phyloP scores from a whole-genome alignment of 768 basidiomycete genomes.

The Lentinus tigrinus region DNA sequence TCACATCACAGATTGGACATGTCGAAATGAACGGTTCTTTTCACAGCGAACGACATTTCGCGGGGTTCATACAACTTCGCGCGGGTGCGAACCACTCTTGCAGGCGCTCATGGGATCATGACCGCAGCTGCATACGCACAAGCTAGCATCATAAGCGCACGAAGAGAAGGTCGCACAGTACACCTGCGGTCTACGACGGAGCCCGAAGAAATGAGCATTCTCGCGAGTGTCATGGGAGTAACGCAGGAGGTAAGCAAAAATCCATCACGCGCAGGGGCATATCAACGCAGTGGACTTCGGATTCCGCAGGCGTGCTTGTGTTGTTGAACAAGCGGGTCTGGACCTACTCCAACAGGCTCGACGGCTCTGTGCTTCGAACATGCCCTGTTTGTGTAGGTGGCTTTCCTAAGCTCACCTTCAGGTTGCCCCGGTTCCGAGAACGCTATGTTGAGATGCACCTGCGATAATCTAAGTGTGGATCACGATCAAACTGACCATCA shows the following conservation, averaged over 20 bases:
- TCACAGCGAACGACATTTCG: constrained; percentile 88
- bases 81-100: constrained; percentile 79
- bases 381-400: no score
- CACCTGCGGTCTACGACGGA: constrained; percentile 44
- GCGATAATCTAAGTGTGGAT: not conserved
- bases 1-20: not conserved
- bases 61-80: constrained; percentile 82
- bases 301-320: no score
- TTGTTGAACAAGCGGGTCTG: no score
- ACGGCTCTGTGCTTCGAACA: no score
- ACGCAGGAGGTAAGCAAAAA: constrained; percentile 70
- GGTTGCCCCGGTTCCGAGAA: no score
- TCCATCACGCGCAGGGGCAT: no score
- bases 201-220: constrained; percentile 71
- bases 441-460: no score
- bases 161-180: constrained; percentile 48
- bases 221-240: constrained; percentile 78
- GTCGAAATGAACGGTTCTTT: not conserved
- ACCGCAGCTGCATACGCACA: constrained; percentile 69
- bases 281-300: no score
- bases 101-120: constrained; percentile 78
- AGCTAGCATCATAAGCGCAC: constrained; percentile 60
- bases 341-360: no score
- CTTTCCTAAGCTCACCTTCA: no score
- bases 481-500: constrained; percentile 11